These are phyloP conservation scores for Lepidium sativum DNA, from an alignment of 345 rosid genomes.

Conservation along the genomic window DNA sequence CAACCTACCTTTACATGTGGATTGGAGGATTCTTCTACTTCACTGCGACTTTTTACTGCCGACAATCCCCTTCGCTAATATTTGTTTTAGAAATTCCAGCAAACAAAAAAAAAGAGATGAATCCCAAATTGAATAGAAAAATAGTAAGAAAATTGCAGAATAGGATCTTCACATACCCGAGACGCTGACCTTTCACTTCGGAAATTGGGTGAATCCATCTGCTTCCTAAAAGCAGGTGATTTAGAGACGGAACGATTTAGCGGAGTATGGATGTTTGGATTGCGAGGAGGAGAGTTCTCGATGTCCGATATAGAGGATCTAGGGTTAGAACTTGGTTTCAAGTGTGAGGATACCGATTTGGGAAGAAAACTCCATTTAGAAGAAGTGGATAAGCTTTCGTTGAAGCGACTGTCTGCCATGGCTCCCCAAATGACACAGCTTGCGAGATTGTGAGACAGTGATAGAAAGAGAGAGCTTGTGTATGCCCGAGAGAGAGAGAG, in stretches of 20 bases:
- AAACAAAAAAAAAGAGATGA: neutral
- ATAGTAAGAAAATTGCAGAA: neutral
- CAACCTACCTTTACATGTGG: conserved; percentile 62
- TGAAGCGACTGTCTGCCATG: conserved; percentile 24
- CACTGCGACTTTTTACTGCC: conserved; percentile 22
- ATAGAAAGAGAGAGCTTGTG: neutral
- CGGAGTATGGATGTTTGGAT: conserved; percentile 41
- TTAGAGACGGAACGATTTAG: conserved; percentile 12
- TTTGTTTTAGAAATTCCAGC: neutral
- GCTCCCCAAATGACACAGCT: neutral
- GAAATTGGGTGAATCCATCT: conserved; percentile 13
- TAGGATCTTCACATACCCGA: conserved; percentile 4
- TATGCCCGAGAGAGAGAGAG: neutral
- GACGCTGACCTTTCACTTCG: conserved; percentile 1
- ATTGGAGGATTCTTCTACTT: conserved; percentile 32
- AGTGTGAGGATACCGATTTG: conserved; percentile 49
- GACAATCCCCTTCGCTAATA: conserved; percentile 28
- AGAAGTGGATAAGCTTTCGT: conserved; percentile 32
- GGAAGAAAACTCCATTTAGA: conserved; percentile 62
- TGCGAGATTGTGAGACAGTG: neutral
- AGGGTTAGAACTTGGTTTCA: conserved; percentile 28
- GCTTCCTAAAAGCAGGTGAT: conserved; percentile 13
- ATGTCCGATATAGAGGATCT: conserved; percentile 26
- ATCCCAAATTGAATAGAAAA: neutral
- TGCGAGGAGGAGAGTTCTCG: conserved; percentile 64